Base-by-base conservation (phyloP, 768 basidiomycete species). In the Mycena sanguinolenta region DNA sequence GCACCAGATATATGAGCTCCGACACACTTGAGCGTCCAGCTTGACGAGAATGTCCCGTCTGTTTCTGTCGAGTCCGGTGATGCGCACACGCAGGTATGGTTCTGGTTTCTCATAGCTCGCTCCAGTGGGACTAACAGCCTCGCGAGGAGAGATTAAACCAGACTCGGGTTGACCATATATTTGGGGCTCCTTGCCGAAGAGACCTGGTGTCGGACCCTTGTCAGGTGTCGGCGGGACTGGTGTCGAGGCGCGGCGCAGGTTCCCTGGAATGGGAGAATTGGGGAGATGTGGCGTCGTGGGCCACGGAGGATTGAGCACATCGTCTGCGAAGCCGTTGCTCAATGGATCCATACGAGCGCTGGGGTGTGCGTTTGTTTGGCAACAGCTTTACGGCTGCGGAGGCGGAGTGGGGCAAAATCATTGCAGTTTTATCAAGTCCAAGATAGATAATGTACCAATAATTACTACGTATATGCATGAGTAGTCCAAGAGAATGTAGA, bases 51-150 rank as follows among this genome's bases (percentile, higher is more conserved):
- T 92, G 77, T 99, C 98, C 76, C 97, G 88, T 81, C 96, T 87
- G 84, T 99, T 98, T 81, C 98, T 89, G 82, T 99, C 98, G 77
- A 99, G 79, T 17, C 92, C 94, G 21, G 94, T 93, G 71, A 99
- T 93, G 77, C 95, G 87, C 55, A 97, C 94, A 77, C 95, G 87
- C 69, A 99, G 85, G 80, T 95, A 98, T 28, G 94, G 94, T 74
- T 93, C 94, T 32, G 81, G 84, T 81, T 88, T 92, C 83, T 95
- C 95, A 73, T 87, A 92, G 69, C 84, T 90, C 36, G 83, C 78
- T 7, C 95, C 95, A 77, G 94, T 95, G 0, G 91, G 85, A 30
- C 87, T 86, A 2, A 88, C 84, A 25, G 89, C 89, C 1, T 89
- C 85, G 64, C 87, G 81, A 14, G 95, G 95, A 27, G 95, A 95